Base-by-base conservation (phyloP, 169 alveolate genomes). In the Babesia ovis region DNA sequence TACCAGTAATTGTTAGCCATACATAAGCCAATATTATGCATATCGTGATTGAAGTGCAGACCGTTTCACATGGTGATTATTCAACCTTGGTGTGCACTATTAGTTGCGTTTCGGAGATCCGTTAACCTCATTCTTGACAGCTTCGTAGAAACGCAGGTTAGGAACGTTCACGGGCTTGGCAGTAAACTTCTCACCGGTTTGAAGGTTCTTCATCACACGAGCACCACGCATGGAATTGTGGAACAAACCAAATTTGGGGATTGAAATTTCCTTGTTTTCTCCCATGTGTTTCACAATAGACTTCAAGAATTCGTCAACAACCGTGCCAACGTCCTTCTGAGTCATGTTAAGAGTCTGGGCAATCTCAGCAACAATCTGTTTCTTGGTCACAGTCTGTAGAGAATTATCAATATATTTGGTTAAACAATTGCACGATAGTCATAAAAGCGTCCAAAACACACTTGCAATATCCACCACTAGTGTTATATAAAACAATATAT, bases 81-180 rank as follows among this genome's bases (percentile, higher is more conserved):
- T n/a, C n/a, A n/a, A n/a, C n/a, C n/a, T n/a, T n/a, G n/a, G n/a
- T n/a, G n/a, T n/a, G n/a, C n/a, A n/a, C n/a, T n/a, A n/a, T n/a
- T n/a, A n/a, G n/a, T n/a, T n/a, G n/a, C 45, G 54, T 22, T 60
- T 81, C 66, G 71, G 62, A 5, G 69, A 29, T 14, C 45, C 45
- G 39, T 81, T 81, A 8, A 81, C 43, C 37, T 81, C 84, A 8
- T 39, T 46, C 66, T 81, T 81, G 55, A 81, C 56, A 23, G 85
- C 51, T 23, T 81, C 89, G 48, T 70, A 81, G 73, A 81, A 81
- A 2, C 84, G 54, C 34, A 81, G 35, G 53, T 35, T 72, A 12
- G 89, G 89, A 1, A 81, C 89, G 67, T 81, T 42, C 20, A 81
- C 89, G 3, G 89, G 89, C 51, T 61, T 64, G 18, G 89, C 89